A percentile compares a stretch with the other conserved stretches of the same genome.
Conservation (phyloP, 768 basidiomycete species). For the Termitomyces sp. region DNA sequence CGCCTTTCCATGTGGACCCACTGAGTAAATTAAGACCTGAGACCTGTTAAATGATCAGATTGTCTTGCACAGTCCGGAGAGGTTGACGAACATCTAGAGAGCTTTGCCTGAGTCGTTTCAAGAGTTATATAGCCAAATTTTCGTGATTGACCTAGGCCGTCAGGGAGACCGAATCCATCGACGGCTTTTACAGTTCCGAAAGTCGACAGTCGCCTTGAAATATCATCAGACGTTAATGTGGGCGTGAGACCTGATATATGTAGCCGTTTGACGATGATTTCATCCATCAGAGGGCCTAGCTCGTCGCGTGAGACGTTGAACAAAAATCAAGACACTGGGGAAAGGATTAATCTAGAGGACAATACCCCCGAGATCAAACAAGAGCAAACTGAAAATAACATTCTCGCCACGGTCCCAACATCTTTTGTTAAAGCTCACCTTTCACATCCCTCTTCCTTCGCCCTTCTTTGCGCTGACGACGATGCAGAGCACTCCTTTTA, state of each 20-base stretch:
- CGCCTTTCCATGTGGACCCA: conserved; percentile 86
- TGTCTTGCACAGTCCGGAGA: background rate
- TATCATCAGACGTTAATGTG: conserved; percentile 51
- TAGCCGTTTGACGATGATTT: conserved; percentile 50
- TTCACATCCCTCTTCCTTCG: background rate
- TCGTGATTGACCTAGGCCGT: conserved; percentile 63
- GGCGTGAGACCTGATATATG: conserved; percentile 78
- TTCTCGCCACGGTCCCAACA: too few species aligned
- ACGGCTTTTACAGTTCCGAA: conserved; percentile 70
- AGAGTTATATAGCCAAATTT: conserved; percentile 76
- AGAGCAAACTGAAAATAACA: background rate
- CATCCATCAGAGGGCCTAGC: conserved; percentile 7
- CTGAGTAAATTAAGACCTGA: conserved; percentile 77
- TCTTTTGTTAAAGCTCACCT: too few species aligned
- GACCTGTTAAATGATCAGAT: conserved; percentile 37
- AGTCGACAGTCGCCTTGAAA: conserved; percentile 51
- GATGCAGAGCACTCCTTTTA: conserved; percentile 46
- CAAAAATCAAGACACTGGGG: background rate
- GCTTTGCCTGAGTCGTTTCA: conserved; percentile 53
- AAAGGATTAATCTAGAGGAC: background rate
- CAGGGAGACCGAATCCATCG: conserved; percentile 64
- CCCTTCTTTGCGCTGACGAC: conserved; percentile 6
- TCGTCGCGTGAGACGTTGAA: background rate
- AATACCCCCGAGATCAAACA: background rate
- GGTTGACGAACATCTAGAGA: conserved; percentile 58